Base-by-base conservation (phyloP, 805 yeast genomes). In the Pichia manshurica region DNA sequence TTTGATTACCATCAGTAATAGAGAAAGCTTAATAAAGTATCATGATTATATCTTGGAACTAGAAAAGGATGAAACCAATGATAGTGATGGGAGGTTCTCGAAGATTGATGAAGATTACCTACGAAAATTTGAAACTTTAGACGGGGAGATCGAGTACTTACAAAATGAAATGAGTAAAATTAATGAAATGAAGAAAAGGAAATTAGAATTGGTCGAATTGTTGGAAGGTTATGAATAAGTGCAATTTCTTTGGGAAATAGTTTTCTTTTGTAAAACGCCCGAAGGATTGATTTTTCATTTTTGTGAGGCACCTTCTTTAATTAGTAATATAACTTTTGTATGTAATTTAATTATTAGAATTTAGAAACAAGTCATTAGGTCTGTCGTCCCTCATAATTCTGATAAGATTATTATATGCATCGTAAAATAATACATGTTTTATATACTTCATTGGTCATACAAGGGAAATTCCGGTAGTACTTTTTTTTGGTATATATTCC, bases 11-110 rank as follows among this genome's bases (percentile, higher is more conserved):
- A 77, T 89, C 50, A 78, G 87, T 23, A 96, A 89, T 63, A 76
- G 96, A 42, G 91, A 95, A 28, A 73, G 87, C 38, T 71, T 89
- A 61, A 78, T 87, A 67, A 87, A 87, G 64, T 89, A 88, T 63
- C 97, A 89, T 63, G 89, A 84, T 54, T 78, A 76, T 55, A 70
- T 87, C 23, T 68, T 90, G 47, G 87, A 84, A 55, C 75, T 90
- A 36, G 76, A 82, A 25, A 77, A 76, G 32, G 73, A 74, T 39
- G 74, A 78, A 8, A 65, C 69, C 13, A 83, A 85, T 82, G 71
- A 71, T 48, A 29, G 21, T 28, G 41, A 38, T 45, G 50, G 43
- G 16, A 32, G 6, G 12, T 68, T 71, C 53, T 59, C 48, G 17
- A 59, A 61, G 38, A 58, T 60, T 49, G 59, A 65, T 50, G 67